Conservation (phyloP, 495 filamentous ascomycete genomes). For the Aspergillus heteromorphus region DNA sequence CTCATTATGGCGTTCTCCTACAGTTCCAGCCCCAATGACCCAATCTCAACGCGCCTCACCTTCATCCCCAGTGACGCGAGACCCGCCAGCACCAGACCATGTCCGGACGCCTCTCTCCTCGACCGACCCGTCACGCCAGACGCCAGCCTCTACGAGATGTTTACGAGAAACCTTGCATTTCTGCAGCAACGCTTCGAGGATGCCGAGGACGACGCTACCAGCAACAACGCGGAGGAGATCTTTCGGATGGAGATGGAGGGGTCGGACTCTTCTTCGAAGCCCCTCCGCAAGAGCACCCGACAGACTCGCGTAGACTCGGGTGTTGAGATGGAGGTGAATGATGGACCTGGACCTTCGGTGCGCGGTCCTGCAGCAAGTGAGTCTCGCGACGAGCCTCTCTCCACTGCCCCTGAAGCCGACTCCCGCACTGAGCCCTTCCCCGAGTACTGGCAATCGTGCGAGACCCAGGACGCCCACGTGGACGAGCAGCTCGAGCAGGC, state of each 20-base stretch:
- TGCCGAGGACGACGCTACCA: background rate
- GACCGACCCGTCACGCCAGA: background rate
- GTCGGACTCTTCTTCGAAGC: background rate
- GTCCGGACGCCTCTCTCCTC: background rate
- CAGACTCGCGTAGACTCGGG: too few relatives aligned
- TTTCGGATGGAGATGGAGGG: background rate
- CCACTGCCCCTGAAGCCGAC: too few relatives aligned
- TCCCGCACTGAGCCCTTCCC: conserved; percentile 28
- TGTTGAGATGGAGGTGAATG: too few relatives aligned
- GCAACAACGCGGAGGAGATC: background rate
- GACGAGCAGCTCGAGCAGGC: conserved; percentile 11
- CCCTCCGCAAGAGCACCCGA: too few relatives aligned
- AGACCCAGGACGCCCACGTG: background rate
- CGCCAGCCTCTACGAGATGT: background rate
- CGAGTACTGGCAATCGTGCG: conserved; percentile 24
- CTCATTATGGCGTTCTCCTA: too few relatives aligned
- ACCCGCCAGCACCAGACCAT: too few relatives aligned
- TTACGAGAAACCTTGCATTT: background rate
- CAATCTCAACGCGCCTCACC: too few relatives aligned
- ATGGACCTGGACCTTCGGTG: too few relatives aligned
- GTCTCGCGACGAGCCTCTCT: too few relatives aligned
- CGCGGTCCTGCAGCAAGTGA: too few relatives aligned
- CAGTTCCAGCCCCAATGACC: too few relatives aligned
- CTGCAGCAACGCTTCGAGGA: background rate
- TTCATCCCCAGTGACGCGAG: too few relatives aligned